Conservation (phyloP, 2,329 filamentous ascomycete genomes). For the Pseudogymnoascus sp. region DNA sequence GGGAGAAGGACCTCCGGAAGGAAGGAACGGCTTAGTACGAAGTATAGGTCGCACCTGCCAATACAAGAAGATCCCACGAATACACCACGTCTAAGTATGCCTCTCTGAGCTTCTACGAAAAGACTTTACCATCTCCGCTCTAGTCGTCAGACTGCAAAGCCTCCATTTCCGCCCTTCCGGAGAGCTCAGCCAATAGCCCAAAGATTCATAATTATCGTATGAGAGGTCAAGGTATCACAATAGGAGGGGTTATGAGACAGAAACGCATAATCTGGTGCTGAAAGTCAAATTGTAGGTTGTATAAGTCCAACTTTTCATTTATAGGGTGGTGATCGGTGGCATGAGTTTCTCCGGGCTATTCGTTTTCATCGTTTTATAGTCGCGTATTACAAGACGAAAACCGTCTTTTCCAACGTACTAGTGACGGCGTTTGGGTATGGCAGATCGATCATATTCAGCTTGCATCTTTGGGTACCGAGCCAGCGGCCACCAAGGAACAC, state of each 20-base stretch:
- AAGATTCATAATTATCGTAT: background rate
- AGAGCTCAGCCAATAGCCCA: background rate
- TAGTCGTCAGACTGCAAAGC: background rate
- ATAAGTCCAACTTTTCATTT: background rate
- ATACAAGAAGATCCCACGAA: background rate
- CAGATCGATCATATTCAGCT: background rate
- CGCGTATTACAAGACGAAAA: background rate
- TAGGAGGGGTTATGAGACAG: background rate
- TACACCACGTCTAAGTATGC: background rate
- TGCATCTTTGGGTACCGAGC: background rate
- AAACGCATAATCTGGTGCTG: background rate
- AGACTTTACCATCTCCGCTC: background rate
- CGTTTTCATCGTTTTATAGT: background rate
- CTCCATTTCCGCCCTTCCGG: background rate
- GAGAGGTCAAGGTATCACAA: background rate
- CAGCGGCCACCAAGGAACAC: background rate
- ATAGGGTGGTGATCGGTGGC: background rate
- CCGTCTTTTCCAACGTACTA: background rate
- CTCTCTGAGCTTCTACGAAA: background rate
- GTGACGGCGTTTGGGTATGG: background rate
- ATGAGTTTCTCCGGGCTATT: background rate
- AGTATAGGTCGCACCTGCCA: background rate
- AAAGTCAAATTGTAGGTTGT: background rate
- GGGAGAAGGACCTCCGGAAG: background rate
- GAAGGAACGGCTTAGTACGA: background rate